Evolutionary conservation across 2,329 filamentous ascomycete species (phyloP).

Genomic region (Knufia petricola): DNA sequence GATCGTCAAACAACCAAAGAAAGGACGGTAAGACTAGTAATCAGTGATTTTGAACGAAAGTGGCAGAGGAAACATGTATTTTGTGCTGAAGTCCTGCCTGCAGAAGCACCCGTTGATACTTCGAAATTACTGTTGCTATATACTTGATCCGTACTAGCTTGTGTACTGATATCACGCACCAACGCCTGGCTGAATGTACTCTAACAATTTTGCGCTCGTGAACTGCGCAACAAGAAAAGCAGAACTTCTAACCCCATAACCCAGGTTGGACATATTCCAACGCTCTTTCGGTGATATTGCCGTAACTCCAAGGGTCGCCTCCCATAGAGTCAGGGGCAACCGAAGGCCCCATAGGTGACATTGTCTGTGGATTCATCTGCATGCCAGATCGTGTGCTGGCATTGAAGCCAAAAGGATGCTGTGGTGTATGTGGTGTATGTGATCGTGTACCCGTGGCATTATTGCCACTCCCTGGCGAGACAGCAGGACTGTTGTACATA

Average conservation of each 20-base stretch:
- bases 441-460: neutral
- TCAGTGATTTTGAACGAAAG: no score
- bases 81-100: no score
- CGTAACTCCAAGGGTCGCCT: constrained; percentile 36
- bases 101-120: no score
- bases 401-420: neutral
- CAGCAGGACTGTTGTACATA: constrained; percentile 4
- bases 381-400: neutral
- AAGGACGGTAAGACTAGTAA: no score
- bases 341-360: constrained; percentile 27
- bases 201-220: no score
- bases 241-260: constrained; percentile 30
- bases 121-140: no score
- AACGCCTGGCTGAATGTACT: no score
- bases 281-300: constrained; percentile 37
- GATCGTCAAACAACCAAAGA: no score
- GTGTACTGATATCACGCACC: no score
- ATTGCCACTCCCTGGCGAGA: neutral
- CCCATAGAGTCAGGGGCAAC: constrained; percentile 36
- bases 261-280: constrained; percentile 41
- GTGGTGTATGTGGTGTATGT: neutral
- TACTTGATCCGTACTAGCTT: no score
- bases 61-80: no score
- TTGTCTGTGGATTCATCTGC: neutral
- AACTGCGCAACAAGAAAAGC: no score